Conservation (phyloP, 257 asterid species). For the Nicotiana attenuata region DNA sequence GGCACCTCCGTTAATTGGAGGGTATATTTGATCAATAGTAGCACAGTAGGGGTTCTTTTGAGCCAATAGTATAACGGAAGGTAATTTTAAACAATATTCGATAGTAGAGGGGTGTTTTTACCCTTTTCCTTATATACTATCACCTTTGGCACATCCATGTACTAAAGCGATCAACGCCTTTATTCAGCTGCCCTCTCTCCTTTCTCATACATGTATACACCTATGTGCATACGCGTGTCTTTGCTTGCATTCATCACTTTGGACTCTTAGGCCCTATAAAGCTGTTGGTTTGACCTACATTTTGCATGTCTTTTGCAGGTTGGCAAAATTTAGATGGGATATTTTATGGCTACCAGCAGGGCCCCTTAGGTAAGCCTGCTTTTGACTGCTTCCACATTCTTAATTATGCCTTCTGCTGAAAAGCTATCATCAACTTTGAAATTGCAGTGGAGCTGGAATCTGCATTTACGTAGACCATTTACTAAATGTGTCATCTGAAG, state of each 20-base stretch:
- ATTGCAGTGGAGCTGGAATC: slow-evolving; percentile 57
- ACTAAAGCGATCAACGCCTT: neutral
- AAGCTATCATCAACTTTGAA: slow-evolving; percentile 5
- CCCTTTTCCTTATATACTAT: neutral
- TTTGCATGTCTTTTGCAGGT: slow-evolving; percentile 39
- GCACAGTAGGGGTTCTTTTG: too few relatives aligned
- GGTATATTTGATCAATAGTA: too few relatives aligned
- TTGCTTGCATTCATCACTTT: neutral
- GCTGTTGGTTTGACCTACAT: neutral
- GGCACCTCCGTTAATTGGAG: too few relatives aligned
- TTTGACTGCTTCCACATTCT: neutral
- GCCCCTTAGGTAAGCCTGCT: slow-evolving; percentile 56
- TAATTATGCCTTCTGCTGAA: slow-evolving; percentile 14
- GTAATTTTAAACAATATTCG: too few relatives aligned
- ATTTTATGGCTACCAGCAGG: slow-evolving; percentile 77
- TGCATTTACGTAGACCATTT: slow-evolving; percentile 76
- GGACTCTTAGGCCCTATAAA: neutral
- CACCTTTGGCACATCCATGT: neutral
- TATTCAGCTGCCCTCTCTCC: too few relatives aligned
- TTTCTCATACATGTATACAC: neutral
- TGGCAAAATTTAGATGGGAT: slow-evolving; percentile 89
- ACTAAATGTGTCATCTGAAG: slow-evolving; percentile 69
- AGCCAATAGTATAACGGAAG: too few relatives aligned
- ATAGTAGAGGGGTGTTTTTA: too few relatives aligned
- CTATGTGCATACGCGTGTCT: neutral